A percentile compares a stretch with the other conserved stretches of the same genome.
Evolutionary conservation across 148 eudicot genomes (phyloP).

Genomic region (Hydrangea macrophylla): DNA sequence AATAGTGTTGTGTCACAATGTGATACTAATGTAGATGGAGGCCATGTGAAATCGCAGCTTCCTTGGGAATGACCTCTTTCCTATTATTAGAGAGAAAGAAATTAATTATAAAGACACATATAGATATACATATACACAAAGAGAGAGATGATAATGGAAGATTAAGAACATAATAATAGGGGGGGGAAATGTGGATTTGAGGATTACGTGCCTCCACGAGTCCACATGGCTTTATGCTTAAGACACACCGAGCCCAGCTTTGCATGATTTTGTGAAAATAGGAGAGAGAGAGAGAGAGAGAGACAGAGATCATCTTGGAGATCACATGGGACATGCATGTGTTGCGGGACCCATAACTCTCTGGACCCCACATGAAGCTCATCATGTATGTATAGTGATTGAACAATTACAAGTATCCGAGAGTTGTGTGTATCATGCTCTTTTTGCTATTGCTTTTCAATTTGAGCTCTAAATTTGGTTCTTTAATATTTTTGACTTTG

Average conservation of each 20-base stretch:
- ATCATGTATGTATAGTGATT: too few relatives aligned
- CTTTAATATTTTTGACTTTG: too few relatives aligned
- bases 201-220: neutral
- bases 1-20: constrained; percentile 2
- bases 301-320: neutral
- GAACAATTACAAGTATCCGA: too few relatives aligned
- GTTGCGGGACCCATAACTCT: neutral
- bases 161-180: neutral
- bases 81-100: constrained; percentile 16
- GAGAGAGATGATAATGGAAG: neutral
- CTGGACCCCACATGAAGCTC: too few relatives aligned
- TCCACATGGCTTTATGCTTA: neutral
- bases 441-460: too few relatives aligned
- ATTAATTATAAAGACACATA: neutral
- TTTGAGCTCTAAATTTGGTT: too few relatives aligned
- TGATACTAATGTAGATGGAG: constrained; percentile 16
- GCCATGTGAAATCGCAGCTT: constrained; percentile 26
- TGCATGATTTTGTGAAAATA: too few relatives aligned
- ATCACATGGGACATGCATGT: neutral
- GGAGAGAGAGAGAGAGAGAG: neutral
- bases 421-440: too few relatives aligned
- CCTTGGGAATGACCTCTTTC: constrained; percentile 6
- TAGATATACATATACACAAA: neutral
- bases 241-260: too few relatives aligned
- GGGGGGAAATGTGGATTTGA: neutral